Evolutionary conservation across 352 stramenopile species (phyloP).

Genomic region (Globisporangium alternatum): DNA sequence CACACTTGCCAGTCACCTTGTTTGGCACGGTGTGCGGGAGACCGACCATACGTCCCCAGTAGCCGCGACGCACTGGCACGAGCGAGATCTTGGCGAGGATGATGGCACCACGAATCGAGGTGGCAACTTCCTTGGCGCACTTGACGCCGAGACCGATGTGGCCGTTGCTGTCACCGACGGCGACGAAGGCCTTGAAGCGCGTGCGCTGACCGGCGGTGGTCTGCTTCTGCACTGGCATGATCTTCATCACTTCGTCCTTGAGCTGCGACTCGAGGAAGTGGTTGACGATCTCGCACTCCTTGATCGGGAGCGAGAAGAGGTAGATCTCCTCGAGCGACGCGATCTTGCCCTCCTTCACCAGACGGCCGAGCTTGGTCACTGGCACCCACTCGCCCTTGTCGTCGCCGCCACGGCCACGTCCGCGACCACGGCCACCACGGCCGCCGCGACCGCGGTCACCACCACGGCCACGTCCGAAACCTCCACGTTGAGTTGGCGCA

Average conservation of each 20-base stretch:
- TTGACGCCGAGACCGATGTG: conserved; percentile 99
- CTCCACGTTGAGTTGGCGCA: conserved; percentile 85
- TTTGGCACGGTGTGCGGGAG: conserved; percentile 96
- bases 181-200: conserved; percentile 99
- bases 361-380: conserved; percentile 99
- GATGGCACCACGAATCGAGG: conserved; percentile 98
- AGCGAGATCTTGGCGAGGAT: conserved; percentile 99
- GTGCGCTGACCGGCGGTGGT: conserved; percentile 99
- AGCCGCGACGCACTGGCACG: conserved; percentile 97
- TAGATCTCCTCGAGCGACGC: conserved; percentile 99
- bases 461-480: conserved; percentile 91
- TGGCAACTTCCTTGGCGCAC: conserved; percentile 99
- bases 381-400: conserved; percentile 97
- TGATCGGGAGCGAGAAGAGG: conserved; percentile 99
- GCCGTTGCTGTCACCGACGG: conserved; percentile 97
- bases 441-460: conserved; percentile 78
- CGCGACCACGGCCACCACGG: conserved; percentile 81
- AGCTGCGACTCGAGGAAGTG: conserved; percentile 98
- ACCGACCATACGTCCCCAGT: conserved; percentile 97
- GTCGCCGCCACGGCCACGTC: conserved; percentile 86
- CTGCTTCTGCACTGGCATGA: conserved; percentile 99
- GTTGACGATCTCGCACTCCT: conserved; percentile 99
- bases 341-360: conserved; percentile 99
- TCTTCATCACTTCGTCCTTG: conserved; percentile 99
- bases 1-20: conserved; percentile 99